A percentile compares a stretch with the other conserved stretches of the same genome.
Evolutionary conservation across 768 basidiomycete species (phyloP).

Genomic region (Xerocomus spinulosus): DNA sequence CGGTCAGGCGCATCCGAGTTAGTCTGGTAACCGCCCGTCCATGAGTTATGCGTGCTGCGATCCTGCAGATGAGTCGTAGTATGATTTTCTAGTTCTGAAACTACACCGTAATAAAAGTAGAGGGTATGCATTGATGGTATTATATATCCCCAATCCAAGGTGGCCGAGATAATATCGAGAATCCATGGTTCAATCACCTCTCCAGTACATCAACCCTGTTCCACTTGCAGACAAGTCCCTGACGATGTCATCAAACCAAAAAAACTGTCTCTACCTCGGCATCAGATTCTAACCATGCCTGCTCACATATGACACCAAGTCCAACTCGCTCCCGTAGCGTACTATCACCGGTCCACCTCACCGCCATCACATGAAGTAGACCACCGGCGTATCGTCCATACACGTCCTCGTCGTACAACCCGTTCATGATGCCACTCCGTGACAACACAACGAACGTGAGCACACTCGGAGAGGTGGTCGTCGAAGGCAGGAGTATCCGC

Average conservation of each 20-base stretch:
- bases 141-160: too few relatives aligned
- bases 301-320: background rate
- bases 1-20: background rate
- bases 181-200: too few relatives aligned
- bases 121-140: too few relatives aligned
- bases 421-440: background rate
- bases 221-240: too few relatives aligned
- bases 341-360: background rate
- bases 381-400: background rate
- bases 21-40: too few relatives aligned
- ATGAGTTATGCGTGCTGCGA: too few relatives aligned
- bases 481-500: conserved; percentile 14
- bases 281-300: background rate
- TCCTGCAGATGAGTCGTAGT: too few relatives aligned
- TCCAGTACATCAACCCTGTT: too few relatives aligned
- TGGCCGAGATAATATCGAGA: too few relatives aligned
- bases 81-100: too few relatives aligned
- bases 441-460: conserved; percentile 23
- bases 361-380: background rate
- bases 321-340: background rate
- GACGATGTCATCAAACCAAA: background rate
- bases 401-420: conserved; percentile 10
- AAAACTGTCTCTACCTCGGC: background rate
- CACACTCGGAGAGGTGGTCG: conserved; percentile 2
- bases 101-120: too few relatives aligned